Conservation (phyloP, 2,329 filamentous ascomycete species). For the Fusarium sp. region DNA sequence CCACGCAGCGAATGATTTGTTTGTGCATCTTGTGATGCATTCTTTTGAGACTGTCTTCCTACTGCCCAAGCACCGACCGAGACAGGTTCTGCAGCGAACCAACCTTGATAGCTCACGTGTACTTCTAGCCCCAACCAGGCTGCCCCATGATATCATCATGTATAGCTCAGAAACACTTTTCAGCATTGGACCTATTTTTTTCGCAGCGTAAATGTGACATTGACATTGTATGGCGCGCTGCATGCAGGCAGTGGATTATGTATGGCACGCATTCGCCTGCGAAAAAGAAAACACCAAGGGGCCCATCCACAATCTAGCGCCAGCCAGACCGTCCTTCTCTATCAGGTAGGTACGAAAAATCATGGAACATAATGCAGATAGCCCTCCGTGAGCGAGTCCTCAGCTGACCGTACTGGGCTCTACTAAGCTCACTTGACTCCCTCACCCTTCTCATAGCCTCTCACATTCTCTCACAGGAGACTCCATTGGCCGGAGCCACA, state of each 20-base stretch:
- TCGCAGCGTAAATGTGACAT: constrained; percentile 39
- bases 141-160: background rate
- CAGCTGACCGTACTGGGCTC: constrained; percentile 32
- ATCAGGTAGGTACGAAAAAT: constrained; percentile 49
- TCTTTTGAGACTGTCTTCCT: background rate
- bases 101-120: constrained; percentile 14
- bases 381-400: constrained; percentile 42
- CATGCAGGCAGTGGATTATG: constrained; percentile 36
- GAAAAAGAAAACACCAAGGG: constrained; percentile 32
- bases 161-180: constrained; percentile 34
- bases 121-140: background rate
- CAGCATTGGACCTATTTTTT: constrained; percentile 24
- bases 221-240: constrained; percentile 41
- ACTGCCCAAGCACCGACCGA: background rate
- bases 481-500: constrained; percentile 15
- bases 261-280: constrained; percentile 39
- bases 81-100: background rate
- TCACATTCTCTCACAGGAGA: constrained; percentile 16
- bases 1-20: background rate
- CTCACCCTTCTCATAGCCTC: background rate
- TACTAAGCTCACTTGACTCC: constrained; percentile 34
- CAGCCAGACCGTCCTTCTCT: constrained; percentile 48
- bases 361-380: constrained; percentile 46
- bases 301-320: constrained; percentile 41
- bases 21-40: background rate